Percentiles rank a stretch among this genome's conserved stretches.
These are phyloP conservation scores for Toxoplasma gondii DNA, from an alignment of 169 alveolate genomes.

Conservation along the genomic window DNA sequence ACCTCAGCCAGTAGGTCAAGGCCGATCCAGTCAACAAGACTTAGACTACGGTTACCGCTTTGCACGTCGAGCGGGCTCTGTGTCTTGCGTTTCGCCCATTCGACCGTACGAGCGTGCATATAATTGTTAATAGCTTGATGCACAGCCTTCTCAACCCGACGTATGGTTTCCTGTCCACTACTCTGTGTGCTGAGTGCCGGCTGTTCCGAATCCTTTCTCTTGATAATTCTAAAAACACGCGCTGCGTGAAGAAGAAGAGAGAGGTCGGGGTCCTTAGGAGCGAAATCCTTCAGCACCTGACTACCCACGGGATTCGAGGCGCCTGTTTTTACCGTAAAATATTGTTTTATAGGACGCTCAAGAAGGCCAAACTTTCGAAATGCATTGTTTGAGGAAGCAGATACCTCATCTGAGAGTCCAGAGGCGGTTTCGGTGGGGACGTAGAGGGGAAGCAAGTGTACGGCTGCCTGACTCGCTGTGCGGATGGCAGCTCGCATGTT, in stretches of 20 bases:
- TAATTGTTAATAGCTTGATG: not conserved
- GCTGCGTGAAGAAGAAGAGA: not conserved
- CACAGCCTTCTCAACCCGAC: not conserved
- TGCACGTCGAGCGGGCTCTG: not conserved
- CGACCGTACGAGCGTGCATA: not conserved
- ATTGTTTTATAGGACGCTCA: not conserved
- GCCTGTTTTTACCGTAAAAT: not conserved
- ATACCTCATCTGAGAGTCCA: not conserved
- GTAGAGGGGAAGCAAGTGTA: not conserved
- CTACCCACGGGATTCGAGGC: not conserved
- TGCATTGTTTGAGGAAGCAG: not conserved
- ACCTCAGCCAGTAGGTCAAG: not conserved
- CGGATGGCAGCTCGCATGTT: not conserved
- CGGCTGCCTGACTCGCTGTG: not conserved
- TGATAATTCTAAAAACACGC: not conserved
- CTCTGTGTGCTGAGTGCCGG: not conserved
- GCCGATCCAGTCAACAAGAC: not conserved
- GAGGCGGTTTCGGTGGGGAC: not conserved
- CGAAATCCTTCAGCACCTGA: not conserved
- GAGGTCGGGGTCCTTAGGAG: not conserved
- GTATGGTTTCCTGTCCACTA: not conserved
- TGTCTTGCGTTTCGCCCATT: not conserved
- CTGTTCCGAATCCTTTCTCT: not conserved
- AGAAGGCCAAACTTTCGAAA: not conserved
- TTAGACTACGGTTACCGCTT: not conserved